Conservation (phyloP, 2,329 filamentous ascomycete genomes). For the Pestalotiopsis fici region DNA sequence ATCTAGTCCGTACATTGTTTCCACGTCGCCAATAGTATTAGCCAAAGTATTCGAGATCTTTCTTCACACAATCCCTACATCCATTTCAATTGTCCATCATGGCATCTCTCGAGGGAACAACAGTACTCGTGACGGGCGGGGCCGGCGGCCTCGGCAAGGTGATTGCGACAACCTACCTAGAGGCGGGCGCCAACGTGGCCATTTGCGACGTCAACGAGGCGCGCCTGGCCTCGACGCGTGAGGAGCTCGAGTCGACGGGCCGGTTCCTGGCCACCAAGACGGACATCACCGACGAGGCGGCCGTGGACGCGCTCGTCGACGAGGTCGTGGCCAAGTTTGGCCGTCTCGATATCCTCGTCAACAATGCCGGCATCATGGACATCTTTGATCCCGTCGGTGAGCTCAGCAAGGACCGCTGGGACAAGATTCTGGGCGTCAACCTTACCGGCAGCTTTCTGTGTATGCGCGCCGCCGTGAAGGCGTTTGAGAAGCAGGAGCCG, state of each 20-base stretch:
- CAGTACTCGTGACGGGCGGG: conserved; percentile 30
- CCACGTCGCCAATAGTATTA: too few relatives aligned
- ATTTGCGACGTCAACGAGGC: conserved; percentile 30
- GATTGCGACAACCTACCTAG: conserved; percentile 28
- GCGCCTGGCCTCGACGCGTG: conserved; percentile 22
- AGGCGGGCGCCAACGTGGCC: conserved; percentile 29
- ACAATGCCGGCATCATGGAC: conserved; percentile 61
- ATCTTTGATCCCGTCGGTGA: conserved; percentile 53
- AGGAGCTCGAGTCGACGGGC: conserved; percentile 23
- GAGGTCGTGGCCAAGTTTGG: conserved; percentile 32
- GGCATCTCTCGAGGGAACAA: conserved; percentile 11
- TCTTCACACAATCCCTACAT: not conserved
- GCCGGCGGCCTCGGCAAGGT: conserved; percentile 32
- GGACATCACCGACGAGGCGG: conserved; percentile 31
- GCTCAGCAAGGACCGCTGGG: conserved; percentile 47
- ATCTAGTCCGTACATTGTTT: too few relatives aligned
- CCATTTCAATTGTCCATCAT: not conserved
- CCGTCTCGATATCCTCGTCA: conserved; percentile 58
- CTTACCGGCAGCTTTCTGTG: conserved; percentile 56
- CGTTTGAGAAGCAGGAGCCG: conserved; percentile 42
- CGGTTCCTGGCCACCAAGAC: conserved; percentile 25
- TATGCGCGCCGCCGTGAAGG: conserved; percentile 49
- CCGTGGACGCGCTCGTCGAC: conserved; percentile 29
- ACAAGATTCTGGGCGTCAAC: conserved; percentile 56
- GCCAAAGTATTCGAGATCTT: not conserved